Conservation (phyloP, 1,139 yeast genomes). For the Yamadazyma atmosphaerica region DNA sequence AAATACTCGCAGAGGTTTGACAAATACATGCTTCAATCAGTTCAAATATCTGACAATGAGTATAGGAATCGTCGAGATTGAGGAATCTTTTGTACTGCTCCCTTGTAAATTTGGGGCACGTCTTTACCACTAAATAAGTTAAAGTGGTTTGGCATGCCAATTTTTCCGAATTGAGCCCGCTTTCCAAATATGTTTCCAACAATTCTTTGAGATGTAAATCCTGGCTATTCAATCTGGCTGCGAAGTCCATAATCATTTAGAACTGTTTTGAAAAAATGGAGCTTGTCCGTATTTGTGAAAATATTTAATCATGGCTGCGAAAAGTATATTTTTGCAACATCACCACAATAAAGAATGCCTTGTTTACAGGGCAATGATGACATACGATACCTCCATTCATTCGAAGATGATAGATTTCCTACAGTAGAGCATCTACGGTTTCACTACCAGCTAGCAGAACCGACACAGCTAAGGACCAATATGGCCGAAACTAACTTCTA, state of each 20-base stretch:
- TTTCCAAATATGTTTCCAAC: constrained; percentile 9
- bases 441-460: not conserved
- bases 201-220: constrained; percentile 9
- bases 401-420: not conserved
- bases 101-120: constrained; percentile 10
- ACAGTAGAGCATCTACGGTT: not conserved
- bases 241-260: constrained; percentile 10
- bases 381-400: not conserved
- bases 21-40: constrained; percentile 6
- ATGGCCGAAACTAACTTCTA: not conserved
- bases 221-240: constrained; percentile 2
- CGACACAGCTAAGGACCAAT: not conserved
- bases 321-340: too few relatives aligned
- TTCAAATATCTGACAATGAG: constrained; percentile 3
- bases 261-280: too few relatives aligned
- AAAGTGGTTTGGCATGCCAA: constrained; percentile 10
- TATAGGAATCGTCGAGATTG: constrained; percentile 4
- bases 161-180: constrained; percentile 2
- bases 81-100: constrained; percentile 12
- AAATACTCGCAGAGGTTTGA: constrained; percentile 4
- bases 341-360: not conserved
- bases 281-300: not conserved
- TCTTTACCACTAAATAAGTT: constrained; percentile 12
- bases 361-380: too few relatives aligned
- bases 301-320: constrained; percentile 3